Percentiles rank a stretch among this genome's conserved stretches.
Conservation (phyloP, 2,329 filamentous ascomycete genomes). For the Raffaelea arxii region DNA sequence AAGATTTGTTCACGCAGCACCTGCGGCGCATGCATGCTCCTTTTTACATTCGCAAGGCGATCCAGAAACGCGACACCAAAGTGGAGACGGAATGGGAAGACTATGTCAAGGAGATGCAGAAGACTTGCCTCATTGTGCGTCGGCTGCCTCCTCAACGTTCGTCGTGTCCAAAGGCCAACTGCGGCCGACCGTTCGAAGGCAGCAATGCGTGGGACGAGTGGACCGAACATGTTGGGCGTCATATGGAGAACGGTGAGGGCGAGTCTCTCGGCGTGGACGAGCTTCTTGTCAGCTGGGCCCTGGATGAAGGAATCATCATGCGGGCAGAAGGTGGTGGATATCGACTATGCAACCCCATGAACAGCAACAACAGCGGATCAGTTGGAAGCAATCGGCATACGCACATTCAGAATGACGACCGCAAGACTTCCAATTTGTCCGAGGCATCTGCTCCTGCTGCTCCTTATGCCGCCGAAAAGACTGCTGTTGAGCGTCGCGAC, state of each 20-base stretch:
- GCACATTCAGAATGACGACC: not conserved
- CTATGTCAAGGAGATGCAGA: constrained; percentile 60
- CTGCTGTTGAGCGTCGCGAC: not conserved
- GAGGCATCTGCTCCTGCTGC: too few species aligned
- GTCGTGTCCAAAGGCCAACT: constrained; percentile 63
- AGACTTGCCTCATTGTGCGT: constrained; percentile 61
- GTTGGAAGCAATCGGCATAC: not conserved
- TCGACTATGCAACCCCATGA: constrained; percentile 37
- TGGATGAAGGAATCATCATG: constrained; percentile 55
- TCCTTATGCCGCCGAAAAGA: not conserved
- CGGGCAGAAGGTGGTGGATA: constrained; percentile 46
- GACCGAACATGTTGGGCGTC: constrained; percentile 84
- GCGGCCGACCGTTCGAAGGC: constrained; percentile 60
- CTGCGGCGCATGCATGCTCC: constrained; percentile 86
- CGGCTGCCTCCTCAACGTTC: constrained; percentile 62
- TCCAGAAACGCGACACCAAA: constrained; percentile 48
- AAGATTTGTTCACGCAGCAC: constrained; percentile 93
- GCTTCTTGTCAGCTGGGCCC: constrained; percentile 50
- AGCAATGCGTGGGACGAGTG: constrained; percentile 75
- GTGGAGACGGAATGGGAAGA: constrained; percentile 53
- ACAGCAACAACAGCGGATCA: constrained; percentile 10
- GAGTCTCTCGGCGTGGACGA: constrained; percentile 46
- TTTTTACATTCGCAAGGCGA: constrained; percentile 49
- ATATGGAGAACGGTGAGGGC: constrained; percentile 69
- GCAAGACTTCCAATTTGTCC: too few species aligned